Percentiles rank a stretch among this genome's conserved stretches.
Conservation (phyloP, 345 rosid species). For the Acer yangbiense region DNA sequence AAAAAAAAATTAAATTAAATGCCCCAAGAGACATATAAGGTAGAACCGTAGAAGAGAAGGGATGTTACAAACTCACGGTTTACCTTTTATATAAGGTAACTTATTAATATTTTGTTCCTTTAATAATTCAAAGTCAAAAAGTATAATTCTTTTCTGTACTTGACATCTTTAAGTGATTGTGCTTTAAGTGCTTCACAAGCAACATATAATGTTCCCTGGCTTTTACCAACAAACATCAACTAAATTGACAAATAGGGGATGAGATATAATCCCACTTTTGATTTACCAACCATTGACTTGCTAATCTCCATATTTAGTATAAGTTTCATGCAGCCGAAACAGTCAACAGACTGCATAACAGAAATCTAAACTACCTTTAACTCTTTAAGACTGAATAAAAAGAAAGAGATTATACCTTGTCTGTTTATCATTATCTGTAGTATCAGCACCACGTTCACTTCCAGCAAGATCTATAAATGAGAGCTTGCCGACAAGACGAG, state of each 20-base stretch:
- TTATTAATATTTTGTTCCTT: background rate
- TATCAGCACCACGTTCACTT: conserved; percentile 99
- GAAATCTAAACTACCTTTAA: conserved; percentile 9
- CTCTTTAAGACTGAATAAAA: background rate
- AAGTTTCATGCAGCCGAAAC: background rate
- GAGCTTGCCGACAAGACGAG: conserved; percentile 89
- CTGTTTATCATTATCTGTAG: conserved; percentile 97
- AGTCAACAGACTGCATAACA: background rate
- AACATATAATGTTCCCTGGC: background rate
- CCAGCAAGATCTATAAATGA: conserved; percentile 99
- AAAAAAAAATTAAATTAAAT: background rate
- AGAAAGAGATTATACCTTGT: conserved; percentile 60
- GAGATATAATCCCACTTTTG: background rate
- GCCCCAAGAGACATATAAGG: background rate
- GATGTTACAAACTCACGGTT: background rate
- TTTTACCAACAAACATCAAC: background rate
- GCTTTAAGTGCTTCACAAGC: background rate
- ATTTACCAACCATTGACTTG: background rate
- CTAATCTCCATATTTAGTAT: background rate
- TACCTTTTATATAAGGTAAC: background rate
- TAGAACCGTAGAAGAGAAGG: background rate
- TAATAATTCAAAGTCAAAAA: background rate
- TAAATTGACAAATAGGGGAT: background rate
- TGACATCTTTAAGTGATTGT: background rate
- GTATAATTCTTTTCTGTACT: background rate